Evolutionary conservation across 1,284 basidiomycete genomes (phyloP).

Genomic region (Fomitopsis betulina): DNA sequence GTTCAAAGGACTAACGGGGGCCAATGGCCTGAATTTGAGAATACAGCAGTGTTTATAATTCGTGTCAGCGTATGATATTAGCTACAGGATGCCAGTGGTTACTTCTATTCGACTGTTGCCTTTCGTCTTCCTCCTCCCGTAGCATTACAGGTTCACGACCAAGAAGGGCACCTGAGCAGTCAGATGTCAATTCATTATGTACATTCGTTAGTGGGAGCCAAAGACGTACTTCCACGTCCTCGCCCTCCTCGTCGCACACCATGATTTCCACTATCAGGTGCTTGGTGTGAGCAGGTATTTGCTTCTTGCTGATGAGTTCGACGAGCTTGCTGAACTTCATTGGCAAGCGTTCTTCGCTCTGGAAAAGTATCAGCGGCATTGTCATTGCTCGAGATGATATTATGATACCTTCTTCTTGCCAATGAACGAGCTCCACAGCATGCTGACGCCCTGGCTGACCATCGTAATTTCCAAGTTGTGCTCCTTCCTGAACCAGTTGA

Average conservation of each 20-base stretch:
- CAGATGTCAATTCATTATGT: background rate
- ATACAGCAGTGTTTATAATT: background rate
- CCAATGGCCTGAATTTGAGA: background rate
- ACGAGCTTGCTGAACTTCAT: slow-evolving; percentile 93
- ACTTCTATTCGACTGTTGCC: slow-evolving; percentile 2
- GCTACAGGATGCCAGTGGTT: slow-evolving; percentile 7
- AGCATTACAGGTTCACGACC: slow-evolving; percentile 32
- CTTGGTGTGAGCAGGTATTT: slow-evolving; percentile 75
- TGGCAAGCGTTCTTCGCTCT: slow-evolving; percentile 84
- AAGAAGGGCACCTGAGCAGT: slow-evolving; percentile 63
- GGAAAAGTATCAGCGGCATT: slow-evolving; percentile 9
- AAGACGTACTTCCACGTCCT: slow-evolving; percentile 75
- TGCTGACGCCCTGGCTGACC: slow-evolving; percentile 96
- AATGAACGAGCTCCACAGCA: slow-evolving; percentile 95
- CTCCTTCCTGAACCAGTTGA: slow-evolving; percentile 81
- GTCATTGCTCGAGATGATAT: background rate
- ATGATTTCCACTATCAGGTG: slow-evolving; percentile 93
- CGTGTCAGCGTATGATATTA: slow-evolving; percentile 1
- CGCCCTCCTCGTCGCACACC: slow-evolving; percentile 86
- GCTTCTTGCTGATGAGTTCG: slow-evolving; percentile 92
- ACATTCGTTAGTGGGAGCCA: background rate
- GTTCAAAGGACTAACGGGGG: too few relatives aligned
- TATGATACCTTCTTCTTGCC: slow-evolving; percentile 80
- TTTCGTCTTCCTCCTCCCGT: background rate
- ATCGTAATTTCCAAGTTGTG: slow-evolving; percentile 91